Base-by-base conservation (phyloP, 1,284 basidiomycete genomes). In the Stereum hirsutum region DNA sequence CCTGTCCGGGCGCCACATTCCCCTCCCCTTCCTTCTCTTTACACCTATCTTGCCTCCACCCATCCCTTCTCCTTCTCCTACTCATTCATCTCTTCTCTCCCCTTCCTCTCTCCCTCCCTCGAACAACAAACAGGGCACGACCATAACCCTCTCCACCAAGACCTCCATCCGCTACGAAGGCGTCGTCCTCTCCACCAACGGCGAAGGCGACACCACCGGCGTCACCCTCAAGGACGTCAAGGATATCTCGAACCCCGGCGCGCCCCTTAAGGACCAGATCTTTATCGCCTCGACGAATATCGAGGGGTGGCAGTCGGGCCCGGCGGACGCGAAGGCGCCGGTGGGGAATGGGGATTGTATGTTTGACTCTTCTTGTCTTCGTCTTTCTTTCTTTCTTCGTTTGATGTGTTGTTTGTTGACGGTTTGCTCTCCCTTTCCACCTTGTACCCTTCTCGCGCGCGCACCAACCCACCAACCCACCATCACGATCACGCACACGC, bases 191-290 rank as follows among this genome's bases (percentile, higher is more conserved):
- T 78, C 78, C 14, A 82, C 84, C 17, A 63, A 57, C 45, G 63
- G 59, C 21, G 82, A 87, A 51, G 78, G 79, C 41, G 83, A 88
- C 57, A 76, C 73, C 15, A 62, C 67, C 8, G 81, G 86, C 41
- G 75, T 89, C 43, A 79, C 78, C 10, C 74, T 90, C 46, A 81
- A 80, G 56, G 81, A 88, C 57, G 81, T 75, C 53, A 81, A 78
- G 61, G 81, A 88, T 51, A 62, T 85, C 45, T 65, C 72, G 20
- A 69, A 63, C 47, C 72, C 79, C 8, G 78, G 76, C 40, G 73
- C 74, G 2, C 74, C 84, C 34, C 68, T 82, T 49, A 82, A 79
- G 59, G 83, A 88, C 38, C 62, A 65, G 6, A 53, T 80, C 31
- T 86, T 87, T 59, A 70, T 89, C 49, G 70, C 78, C 15, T 72